Percentiles rank a stretch among this genome's conserved stretches.
phyloP scores from a whole-genome alignment of 2,329 filamentous ascomycete genomes.

The Annulohypoxylon truncatum region DNA sequence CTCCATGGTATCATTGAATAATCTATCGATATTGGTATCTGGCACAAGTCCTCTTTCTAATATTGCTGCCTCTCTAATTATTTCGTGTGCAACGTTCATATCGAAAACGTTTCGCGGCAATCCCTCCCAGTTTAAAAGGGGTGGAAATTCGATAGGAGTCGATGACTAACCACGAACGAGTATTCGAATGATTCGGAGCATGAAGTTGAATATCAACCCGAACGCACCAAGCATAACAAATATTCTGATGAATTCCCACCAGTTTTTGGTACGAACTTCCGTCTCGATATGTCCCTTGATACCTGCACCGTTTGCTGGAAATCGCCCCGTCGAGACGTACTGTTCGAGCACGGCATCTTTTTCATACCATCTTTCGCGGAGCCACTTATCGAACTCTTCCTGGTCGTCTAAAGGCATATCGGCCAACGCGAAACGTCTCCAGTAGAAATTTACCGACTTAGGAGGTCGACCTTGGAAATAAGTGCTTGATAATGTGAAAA shows the following conservation, averaged over 20 bases:
- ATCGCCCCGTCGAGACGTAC: slow-evolving; percentile 80
- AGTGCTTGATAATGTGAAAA: slow-evolving; percentile 86
- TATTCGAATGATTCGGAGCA: slow-evolving; percentile 43
- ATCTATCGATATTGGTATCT: slow-evolving; percentile 6
- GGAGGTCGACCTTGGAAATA: slow-evolving; percentile 90
- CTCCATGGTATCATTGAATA: slow-evolving; percentile 28
- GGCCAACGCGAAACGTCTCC: slow-evolving; percentile 83
- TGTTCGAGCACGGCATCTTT: slow-evolving; percentile 91
- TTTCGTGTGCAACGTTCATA: background rate
- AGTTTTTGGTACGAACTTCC: slow-evolving; percentile 64
- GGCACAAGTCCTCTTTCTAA: slow-evolving; percentile 5
- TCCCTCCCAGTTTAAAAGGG: background rate
- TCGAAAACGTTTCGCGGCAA: background rate
- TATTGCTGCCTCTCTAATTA: background rate
- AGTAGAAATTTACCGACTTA: slow-evolving; percentile 96
- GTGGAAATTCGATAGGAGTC: background rate
- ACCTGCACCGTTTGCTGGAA: slow-evolving; percentile 75
- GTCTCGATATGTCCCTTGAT: slow-evolving; percentile 66
- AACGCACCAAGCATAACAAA: slow-evolving; percentile 62
- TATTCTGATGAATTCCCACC: slow-evolving; percentile 67
- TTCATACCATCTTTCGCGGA: slow-evolving; percentile 87
- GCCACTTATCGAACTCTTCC: slow-evolving; percentile 84
- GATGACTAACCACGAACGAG: slow-evolving; percentile 23
- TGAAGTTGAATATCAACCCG: slow-evolving; percentile 55
- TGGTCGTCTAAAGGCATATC: slow-evolving; percentile 83